Conservation (phyloP, 129 eudicot genomes). For the Artemisia annua region DNA sequence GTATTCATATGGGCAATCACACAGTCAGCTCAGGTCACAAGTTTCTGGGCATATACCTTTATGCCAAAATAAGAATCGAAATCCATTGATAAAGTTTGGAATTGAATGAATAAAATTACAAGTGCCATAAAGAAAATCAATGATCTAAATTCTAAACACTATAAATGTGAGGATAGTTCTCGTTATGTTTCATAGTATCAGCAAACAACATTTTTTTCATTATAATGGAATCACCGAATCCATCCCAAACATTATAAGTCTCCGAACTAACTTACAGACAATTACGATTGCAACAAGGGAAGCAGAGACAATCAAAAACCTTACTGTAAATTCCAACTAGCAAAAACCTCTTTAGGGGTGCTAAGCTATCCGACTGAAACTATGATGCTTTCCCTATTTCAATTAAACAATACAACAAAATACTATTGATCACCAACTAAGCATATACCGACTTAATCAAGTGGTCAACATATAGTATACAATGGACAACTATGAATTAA, state of each 20-base stretch:
- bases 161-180: too few species aligned
- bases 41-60: conserved; percentile 9
- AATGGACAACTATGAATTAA: conserved; percentile 14
- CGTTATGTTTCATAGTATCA: too few species aligned
- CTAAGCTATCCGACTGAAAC: not conserved
- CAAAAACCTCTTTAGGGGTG: not conserved
- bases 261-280: not conserved
- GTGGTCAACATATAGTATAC: conserved; percentile 13
- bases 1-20: conserved; percentile 1
- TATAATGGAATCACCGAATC: too few species aligned
- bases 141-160: not conserved
- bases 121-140: not conserved
- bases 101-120: not conserved
- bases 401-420: not conserved
- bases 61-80: not conserved
- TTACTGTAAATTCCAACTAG: not conserved
- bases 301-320: conserved; percentile 19
- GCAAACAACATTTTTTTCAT: too few species aligned
- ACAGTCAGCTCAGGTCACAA: conserved; percentile 6
- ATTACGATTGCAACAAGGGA: not conserved
- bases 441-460: conserved; percentile 17
- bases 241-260: not conserved
- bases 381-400: not conserved
- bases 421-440: conserved; percentile 5
- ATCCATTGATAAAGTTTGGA: not conserved